phyloP scores from a whole-genome alignment of 352 stramenopile genomes.

The Aphanomyces cochlioides region DNA sequence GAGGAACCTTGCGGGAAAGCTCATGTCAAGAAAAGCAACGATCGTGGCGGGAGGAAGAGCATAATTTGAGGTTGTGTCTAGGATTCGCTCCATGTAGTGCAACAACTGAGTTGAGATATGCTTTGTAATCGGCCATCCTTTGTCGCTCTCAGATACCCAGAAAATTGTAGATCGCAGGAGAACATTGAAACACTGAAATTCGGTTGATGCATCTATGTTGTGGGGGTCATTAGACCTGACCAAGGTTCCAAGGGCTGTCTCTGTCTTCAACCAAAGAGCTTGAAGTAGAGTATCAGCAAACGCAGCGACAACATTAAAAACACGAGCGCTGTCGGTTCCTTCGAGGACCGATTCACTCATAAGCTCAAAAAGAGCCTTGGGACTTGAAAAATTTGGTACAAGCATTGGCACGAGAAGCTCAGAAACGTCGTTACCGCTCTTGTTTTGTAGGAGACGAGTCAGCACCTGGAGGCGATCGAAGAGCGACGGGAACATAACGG shows the following conservation, averaged over 20 bases:
- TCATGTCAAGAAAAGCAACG: conserved; percentile 43
- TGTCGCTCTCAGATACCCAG: conserved; percentile 56
- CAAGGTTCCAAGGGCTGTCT: conserved; percentile 29
- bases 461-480: conserved; percentile 76
- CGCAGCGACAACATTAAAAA: conserved; percentile 30
- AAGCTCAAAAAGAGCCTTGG: conserved; percentile 81
- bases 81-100: conserved; percentile 40
- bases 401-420: conserved; percentile 75
- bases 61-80: conserved; percentile 33
- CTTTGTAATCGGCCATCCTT: conserved; percentile 60
- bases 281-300: conserved; percentile 66
- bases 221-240: conserved; percentile 32
- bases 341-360: conserved; percentile 53
- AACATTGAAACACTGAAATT: conserved; percentile 82
- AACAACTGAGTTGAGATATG: conserved; percentile 52
- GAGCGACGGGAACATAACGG: conserved; percentile 73
- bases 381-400: conserved; percentile 72
- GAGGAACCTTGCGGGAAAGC: conserved; percentile 68
- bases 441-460: conserved; percentile 63
- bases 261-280: conserved; percentile 44
- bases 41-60: conserved; percentile 31
- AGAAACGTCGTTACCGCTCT: conserved; percentile 27
- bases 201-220: conserved; percentile 49
- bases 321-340: conserved; percentile 28
- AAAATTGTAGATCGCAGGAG: conserved; percentile 66